Evolutionary conservation across 176 grass and related monocot genomes (phyloP).

Genomic region (Puya raimondii): DNA sequence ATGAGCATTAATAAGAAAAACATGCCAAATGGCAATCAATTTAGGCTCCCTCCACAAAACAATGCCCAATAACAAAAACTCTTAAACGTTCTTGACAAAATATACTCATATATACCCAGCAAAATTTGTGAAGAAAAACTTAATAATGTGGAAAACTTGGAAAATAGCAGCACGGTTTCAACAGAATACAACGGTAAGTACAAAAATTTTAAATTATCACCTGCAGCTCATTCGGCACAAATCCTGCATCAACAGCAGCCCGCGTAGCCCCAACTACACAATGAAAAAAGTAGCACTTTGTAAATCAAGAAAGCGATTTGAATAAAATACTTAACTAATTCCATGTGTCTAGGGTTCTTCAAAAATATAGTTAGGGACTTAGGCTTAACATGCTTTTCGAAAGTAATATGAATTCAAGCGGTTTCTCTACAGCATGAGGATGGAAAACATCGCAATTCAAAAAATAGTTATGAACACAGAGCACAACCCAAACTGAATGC

Average conservation of each 20-base stretch:
- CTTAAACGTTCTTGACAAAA: not conserved
- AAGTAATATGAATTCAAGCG: not conserved
- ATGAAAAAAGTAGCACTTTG: not conserved
- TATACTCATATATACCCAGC: not conserved
- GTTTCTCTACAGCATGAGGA: too few species aligned
- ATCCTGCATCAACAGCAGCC: slow-evolving; percentile 95
- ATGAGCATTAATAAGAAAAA: too few species aligned
- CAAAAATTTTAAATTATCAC: slow-evolving; percentile 30
- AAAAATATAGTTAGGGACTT: too few species aligned
- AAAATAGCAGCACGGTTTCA: not conserved
- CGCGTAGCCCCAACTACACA: slow-evolving; percentile 83
- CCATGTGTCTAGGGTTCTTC: too few species aligned
- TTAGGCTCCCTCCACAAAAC: not conserved
- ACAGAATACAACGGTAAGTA: not conserved
- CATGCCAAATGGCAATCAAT: not conserved
- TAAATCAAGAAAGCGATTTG: not conserved
- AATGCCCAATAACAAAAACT: not conserved
- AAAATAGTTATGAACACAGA: not conserved
- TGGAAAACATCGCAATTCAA: not conserved
- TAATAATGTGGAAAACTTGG: not conserved
- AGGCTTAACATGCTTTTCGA: too few species aligned
- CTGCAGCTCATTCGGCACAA: slow-evolving; percentile 91
- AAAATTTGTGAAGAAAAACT: not conserved
- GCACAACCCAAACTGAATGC: not conserved
- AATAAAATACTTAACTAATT: not conserved